A percentile compares a stretch with the other conserved stretches of the same genome.
phyloP scores from a whole-genome alignment of 495 filamentous ascomycete species.

The Haplographium delicatum region DNA sequence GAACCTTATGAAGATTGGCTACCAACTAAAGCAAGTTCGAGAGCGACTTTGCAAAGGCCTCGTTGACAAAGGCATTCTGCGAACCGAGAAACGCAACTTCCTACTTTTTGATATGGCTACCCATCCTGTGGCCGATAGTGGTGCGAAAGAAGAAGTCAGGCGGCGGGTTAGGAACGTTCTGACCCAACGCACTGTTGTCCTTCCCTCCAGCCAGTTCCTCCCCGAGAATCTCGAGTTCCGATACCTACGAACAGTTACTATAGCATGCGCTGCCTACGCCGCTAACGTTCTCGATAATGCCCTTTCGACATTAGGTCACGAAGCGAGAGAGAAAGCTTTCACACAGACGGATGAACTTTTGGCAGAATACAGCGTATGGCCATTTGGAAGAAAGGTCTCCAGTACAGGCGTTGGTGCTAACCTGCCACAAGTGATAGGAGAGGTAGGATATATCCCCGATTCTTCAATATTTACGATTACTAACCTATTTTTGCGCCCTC shows the following conservation, averaged over 20 bases:
- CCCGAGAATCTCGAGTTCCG: constrained; percentile 92
- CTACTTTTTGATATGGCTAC: constrained; percentile 99
- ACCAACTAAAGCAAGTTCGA: constrained; percentile 98
- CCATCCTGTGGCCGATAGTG: constrained; percentile 94
- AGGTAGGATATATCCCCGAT: constrained; percentile 38
- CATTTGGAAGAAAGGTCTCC: constrained; percentile 76
- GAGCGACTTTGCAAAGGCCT: constrained; percentile 97
- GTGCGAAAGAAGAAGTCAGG: constrained; percentile 95
- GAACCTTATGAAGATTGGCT: constrained; percentile 99
- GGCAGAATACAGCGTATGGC: constrained; percentile 94
- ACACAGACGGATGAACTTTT: constrained; percentile 94
- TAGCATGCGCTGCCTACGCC: constrained; percentile 97
- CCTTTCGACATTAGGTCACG: constrained; percentile 87
- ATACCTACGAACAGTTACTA: constrained; percentile 82
- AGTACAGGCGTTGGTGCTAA: constrained; percentile 88
- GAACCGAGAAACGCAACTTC: constrained; percentile 98
- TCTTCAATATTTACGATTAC: too few relatives aligned
- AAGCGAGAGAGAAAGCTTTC: constrained; percentile 88
- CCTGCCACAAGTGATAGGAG: constrained; percentile 76
- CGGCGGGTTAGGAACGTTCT: constrained; percentile 87
- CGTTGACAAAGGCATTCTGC: constrained; percentile 96
- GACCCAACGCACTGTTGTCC: constrained; percentile 88
- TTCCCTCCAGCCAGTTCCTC: constrained; percentile 75
- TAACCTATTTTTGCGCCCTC: too few relatives aligned
- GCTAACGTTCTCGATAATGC: constrained; percentile 98